Evolutionary conservation across 257 asterid genomes (phyloP).

Genomic region (Oldenlandia corymbosa): DNA sequence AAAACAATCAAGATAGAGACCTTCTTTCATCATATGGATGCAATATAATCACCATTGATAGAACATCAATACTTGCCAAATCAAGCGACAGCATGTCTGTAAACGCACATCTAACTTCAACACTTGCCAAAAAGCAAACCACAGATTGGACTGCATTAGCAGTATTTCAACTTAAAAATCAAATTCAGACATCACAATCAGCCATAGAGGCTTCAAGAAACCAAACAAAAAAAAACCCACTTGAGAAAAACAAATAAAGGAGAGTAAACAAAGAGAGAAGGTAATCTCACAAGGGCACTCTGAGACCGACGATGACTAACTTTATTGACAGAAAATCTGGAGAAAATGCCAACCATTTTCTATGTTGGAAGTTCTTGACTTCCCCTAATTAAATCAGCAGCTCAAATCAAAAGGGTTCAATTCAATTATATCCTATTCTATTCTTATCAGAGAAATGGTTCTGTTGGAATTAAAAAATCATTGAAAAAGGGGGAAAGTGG

Average conservation of each 20-base stretch:
- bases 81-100: too few species aligned
- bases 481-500: constrained; percentile 3
- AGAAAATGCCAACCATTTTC: constrained; percentile 81
- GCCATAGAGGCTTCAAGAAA: neutral
- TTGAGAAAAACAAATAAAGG: neutral
- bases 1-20: too few species aligned
- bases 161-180: too few species aligned
- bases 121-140: too few species aligned
- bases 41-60: too few species aligned
- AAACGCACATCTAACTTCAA: too few species aligned
- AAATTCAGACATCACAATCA: constrained; percentile 8
- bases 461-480: neutral
- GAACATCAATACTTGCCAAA: too few species aligned
- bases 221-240: constrained; percentile 14
- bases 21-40: too few species aligned
- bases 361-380: neutral
- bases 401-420: neutral
- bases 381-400: neutral
- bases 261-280: constrained; percentile 4
- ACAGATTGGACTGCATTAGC: too few species aligned
- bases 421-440: too few species aligned
- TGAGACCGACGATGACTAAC: constrained; percentile 70
- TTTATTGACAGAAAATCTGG: constrained; percentile 62
- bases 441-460: constrained; percentile 7
- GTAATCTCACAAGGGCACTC: constrained; percentile 62